Conservation (phyloP, 2,329 filamentous ascomycete species). For the Calonectria honghensis region DNA sequence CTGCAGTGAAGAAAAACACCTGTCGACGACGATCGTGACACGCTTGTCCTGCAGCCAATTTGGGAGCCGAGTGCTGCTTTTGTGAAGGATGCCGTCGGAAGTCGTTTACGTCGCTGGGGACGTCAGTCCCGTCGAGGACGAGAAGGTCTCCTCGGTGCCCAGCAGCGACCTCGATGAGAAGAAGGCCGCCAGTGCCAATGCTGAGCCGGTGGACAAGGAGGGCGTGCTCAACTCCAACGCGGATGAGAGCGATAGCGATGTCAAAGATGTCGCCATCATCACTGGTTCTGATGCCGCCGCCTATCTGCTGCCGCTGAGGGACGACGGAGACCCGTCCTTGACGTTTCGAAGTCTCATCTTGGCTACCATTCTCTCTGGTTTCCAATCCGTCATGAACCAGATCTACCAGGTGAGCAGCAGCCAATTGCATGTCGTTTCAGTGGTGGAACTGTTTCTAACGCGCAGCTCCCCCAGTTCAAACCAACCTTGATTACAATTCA, state of each 20-base stretch:
- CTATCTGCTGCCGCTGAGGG: conserved; percentile 70
- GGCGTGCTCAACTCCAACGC: conserved; percentile 24
- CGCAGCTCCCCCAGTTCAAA: conserved; percentile 67
- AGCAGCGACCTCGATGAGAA: conserved; percentile 47
- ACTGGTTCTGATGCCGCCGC: conserved; percentile 70
- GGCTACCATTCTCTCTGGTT: conserved; percentile 68
- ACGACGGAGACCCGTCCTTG: conserved; percentile 70
- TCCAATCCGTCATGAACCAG: conserved; percentile 73
- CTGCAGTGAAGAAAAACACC: neutral
- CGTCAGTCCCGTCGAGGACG: conserved; percentile 47
- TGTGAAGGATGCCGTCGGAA: conserved; percentile 17
- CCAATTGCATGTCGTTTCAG: too few relatives aligned
- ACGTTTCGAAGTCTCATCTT: conserved; percentile 73
- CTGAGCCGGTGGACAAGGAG: conserved; percentile 4
- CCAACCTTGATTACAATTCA: conserved; percentile 68
- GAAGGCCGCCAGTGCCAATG: conserved; percentile 21
- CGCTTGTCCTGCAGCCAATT: neutral
- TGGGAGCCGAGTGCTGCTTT: neutral
- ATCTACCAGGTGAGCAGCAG: conserved; percentile 71
- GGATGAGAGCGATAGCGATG: conserved; percentile 59
- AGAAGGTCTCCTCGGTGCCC: conserved; percentile 52
- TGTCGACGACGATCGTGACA: neutral
- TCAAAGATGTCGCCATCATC: conserved; percentile 68
- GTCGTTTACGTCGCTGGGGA: conserved; percentile 15
- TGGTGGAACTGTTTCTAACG: conserved; percentile 30